Evolutionary conservation across 2,329 filamentous ascomycete species (phyloP).

Genomic region (Ceratocystis huliohia): DNA sequence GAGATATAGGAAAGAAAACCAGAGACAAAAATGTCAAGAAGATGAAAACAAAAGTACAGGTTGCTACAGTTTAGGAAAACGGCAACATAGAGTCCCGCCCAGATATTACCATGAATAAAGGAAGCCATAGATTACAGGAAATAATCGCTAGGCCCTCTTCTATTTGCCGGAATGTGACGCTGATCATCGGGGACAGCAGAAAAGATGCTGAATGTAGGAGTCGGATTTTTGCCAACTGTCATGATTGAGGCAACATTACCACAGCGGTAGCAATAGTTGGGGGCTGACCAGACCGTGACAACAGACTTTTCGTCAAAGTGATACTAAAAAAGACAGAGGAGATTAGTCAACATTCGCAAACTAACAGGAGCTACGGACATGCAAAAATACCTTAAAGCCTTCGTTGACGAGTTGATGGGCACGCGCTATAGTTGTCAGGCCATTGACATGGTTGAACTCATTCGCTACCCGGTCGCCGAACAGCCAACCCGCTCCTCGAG

Average conservation of each 20-base stretch:
- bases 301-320: slow-evolving; percentile 93
- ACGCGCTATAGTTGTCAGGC: slow-evolving; percentile 84
- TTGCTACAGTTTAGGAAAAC: neutral
- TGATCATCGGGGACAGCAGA: slow-evolving; percentile 77
- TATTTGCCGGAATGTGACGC: slow-evolving; percentile 62
- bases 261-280: slow-evolving; percentile 90
- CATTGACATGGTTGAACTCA: slow-evolving; percentile 96
- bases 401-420: slow-evolving; percentile 98
- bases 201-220: slow-evolving; percentile 88
- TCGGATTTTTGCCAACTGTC: slow-evolving; percentile 72
- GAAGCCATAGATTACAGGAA: slow-evolving; percentile 41
- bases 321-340: slow-evolving; percentile 41
- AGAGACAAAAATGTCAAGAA: neutral
- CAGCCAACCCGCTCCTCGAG: slow-evolving; percentile 90
- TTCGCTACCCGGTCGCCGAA: slow-evolving; percentile 96
- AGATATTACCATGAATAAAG: neutral
- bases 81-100: neutral
- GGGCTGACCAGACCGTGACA: slow-evolving; percentile 95
- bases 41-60: neutral
- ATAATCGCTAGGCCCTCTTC: slow-evolving; percentile 56
- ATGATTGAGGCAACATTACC: slow-evolving; percentile 96
- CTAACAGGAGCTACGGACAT: neutral
- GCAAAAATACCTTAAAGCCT: slow-evolving; percentile 67
- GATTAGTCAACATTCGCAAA: no score
- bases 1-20: slow-evolving; percentile 6